Evolutionary conservation across 495 filamentous ascomycete genomes (phyloP).

Genomic region (Staphylotrichum longicolle): DNA sequence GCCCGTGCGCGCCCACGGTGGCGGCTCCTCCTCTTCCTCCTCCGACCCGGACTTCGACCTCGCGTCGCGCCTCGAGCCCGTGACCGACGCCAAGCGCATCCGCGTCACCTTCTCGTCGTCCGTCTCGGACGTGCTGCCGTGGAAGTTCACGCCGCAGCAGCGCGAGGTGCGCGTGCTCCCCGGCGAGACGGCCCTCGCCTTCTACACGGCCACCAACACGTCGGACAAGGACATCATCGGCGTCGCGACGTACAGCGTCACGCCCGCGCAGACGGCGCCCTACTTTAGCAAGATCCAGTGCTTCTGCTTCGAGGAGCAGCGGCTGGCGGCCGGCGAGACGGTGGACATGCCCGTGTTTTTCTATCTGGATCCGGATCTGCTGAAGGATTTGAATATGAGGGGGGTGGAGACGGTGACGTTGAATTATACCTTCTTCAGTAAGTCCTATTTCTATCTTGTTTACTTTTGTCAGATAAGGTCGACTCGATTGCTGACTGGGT

Average conservation of each 20-base stretch:
- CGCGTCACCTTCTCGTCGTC: constrained; percentile 95
- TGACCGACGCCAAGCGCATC: constrained; percentile 77
- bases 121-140: constrained; percentile 90
- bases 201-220: constrained; percentile 95
- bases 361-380: constrained; percentile 95
- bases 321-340: constrained; percentile 89
- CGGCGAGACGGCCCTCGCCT: constrained; percentile 94
- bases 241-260: constrained; percentile 96
- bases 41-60: constrained; percentile 56
- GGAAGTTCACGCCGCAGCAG: constrained; percentile 97
- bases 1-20: constrained; percentile 76
- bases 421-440: constrained; percentile 98
- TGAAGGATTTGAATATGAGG: constrained; percentile 87
- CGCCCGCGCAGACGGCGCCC: constrained; percentile 89
- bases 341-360: constrained; percentile 99
- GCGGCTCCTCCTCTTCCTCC: constrained; percentile 28
- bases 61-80: constrained; percentile 69
- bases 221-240: constrained; percentile 91
- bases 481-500: constrained; percentile 14
- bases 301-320: constrained; percentile 96
- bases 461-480: neutral
- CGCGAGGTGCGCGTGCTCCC: constrained; percentile 93
- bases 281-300: constrained; percentile 99
- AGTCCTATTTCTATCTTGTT: constrained; percentile 40
- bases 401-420: constrained; percentile 92